Base-by-base conservation (phyloP, 192 early-diverging fungal species). In the Dispira simplex region DNA sequence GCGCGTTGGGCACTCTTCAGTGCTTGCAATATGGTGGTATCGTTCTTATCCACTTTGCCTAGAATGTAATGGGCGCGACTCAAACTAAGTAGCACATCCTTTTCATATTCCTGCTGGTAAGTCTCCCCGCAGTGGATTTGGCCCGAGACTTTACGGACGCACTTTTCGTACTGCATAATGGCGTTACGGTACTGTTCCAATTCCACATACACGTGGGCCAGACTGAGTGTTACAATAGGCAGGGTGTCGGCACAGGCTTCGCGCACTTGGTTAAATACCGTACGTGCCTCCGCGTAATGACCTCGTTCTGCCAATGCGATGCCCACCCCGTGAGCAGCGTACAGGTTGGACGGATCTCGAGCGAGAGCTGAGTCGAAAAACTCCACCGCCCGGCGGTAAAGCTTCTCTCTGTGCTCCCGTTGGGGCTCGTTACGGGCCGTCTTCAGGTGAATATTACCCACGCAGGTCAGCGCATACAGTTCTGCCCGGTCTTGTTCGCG, bases 281-380 rank as follows among this genome's bases (percentile, higher is more conserved):
- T 77, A 0, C 77, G 69, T 0, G 92, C 90, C 11, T 86, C 83
- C 8, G 71, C 64, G 11, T 79, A 66, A 39, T 72, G 65, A 0
- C 81, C 84, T 14, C 73, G 73, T 66, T 92, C 91, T 58, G 88
- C 90, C 62, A 93, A 67, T 8, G 84, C 79, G 52, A 95, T 90
- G 8, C 87, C 92, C 39, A 92, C 75, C 20, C 95, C 95, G 51
- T 90, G 85, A 0, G 87, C 88, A 0, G 92, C 95, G 44, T 87
- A 85, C 0, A 83, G 77, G 65, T 90, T 91, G 55, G 65, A 69
- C 10, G 71, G 70, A 63, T 97, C 93, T 4, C 81, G 65, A 62
- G 76, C 69, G 48, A 92, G 54, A 8, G 79, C 83, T 66, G 87
- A 90, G 45, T 83, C 81, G 66, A 90, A 95, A 63, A 88, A 95